Evolutionary conservation across 192 early-diverging fungal genomes (phyloP), one percentile per base, ranked within the genome.

Genomic region (Endogone sp.): DNA sequence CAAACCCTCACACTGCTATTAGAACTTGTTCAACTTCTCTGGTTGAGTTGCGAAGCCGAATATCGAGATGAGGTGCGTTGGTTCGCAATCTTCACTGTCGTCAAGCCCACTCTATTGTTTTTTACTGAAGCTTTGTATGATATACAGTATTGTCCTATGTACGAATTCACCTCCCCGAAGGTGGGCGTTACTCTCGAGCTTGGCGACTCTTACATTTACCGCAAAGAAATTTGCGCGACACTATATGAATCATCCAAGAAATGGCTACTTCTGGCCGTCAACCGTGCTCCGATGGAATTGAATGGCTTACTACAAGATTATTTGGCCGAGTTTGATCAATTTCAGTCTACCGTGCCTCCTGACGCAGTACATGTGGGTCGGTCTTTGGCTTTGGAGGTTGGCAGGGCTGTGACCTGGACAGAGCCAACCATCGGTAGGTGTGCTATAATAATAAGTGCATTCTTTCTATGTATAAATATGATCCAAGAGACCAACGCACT

Each of bases 21-120:
- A 25, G 97, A 99, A 78, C 72, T 96, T 13, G 84, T 95, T 20
- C 89, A 92, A 68, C 80, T 91, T 16, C 75, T 90, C 37, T 97
- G 90, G 95, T 73, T 82, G 57, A 87, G 88, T 65, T 90, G 90
- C 70, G 88, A 89, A 69, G 87, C 86, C 27, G 92, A 91, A 82
- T 82, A 91, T 67, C 84, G 87, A 30, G 89, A 91, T 64, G 90
- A 93, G 67, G 77, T 79, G 72, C 13, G 26, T 8, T 56, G 31
- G 22, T 2, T 60, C 22, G 27, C 27, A n/a, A n/a, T n/a, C n/a
- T n/a, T n/a, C n/a, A n/a, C n/a, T n/a, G n/a, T n/a, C n/a, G n/a
- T n/a, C n/a, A 56, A 25, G 16, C 25, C 27, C 26, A 4, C 31
- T 23, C 31, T 9, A 30, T 10, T 10, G 37, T 16, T 64, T 64